Evolutionary conservation across 306 rosid genomes (phyloP).

Genomic region (Vigna reflexopilosa): DNA sequence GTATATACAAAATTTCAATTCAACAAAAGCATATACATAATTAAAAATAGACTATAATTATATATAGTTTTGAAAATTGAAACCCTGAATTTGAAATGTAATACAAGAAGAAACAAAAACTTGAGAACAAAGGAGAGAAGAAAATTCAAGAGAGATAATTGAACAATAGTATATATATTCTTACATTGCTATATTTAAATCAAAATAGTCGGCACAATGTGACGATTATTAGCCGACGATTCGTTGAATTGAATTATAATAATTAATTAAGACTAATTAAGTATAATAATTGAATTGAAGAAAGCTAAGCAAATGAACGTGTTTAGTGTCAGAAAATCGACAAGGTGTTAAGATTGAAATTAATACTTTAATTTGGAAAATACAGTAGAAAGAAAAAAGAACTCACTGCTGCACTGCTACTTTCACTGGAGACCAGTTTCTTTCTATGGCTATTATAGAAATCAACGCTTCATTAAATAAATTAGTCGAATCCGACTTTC

Average conservation of each 20-base stretch:
- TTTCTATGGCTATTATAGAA: background rate
- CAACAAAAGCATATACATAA: too few species aligned
- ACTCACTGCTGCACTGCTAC: background rate
- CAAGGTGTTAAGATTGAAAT: background rate
- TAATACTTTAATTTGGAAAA: slow-evolving; percentile 13
- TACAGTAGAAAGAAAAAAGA: background rate
- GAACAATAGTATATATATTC: background rate
- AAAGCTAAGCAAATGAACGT: slow-evolving; percentile 28
- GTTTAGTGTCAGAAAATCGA: slow-evolving; percentile 40
- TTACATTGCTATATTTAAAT: background rate
- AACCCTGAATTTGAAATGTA: background rate
- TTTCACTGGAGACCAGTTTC: background rate
- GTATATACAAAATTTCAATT: too few species aligned
- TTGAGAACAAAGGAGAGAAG: background rate
- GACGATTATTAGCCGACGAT: slow-evolving; percentile 7
- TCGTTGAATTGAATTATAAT: slow-evolving; percentile 3
- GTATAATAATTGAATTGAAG: background rate
- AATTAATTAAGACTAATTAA: background rate
- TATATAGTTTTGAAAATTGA: background rate
- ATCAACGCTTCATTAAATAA: background rate
- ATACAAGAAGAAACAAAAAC: background rate
- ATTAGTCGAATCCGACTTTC: slow-evolving; percentile 13
- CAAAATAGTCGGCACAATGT: background rate
- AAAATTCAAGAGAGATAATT: background rate
- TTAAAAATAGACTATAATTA: too few species aligned